Base-by-base conservation (phyloP, 495 filamentous ascomycete species). In the Neurospora sublineolata region DNA sequence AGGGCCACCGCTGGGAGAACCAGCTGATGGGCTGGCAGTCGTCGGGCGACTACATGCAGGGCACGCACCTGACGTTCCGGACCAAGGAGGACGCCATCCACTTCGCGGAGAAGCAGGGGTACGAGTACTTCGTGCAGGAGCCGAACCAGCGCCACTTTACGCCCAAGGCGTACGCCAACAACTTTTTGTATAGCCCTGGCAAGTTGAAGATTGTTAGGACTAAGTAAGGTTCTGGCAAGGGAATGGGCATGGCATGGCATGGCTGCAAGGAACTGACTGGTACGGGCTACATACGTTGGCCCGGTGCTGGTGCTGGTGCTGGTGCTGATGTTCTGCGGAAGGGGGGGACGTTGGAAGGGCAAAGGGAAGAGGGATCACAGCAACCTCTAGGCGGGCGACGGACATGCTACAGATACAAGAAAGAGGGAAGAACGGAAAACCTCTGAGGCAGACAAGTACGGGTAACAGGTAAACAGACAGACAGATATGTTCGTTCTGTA, bases 41-140 rank as follows among this genome's bases (percentile, higher is more conserved):
- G 8, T 96, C 93, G 67, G 95, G 87, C 27, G 95, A 99, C 82
- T 84, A 85, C 75, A 91, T 98, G 92, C 93, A 99, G 80, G 94
- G 93, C 76, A 95, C 93, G 72, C 86, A 91, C 80, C 80, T 99
- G 72, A 89, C 89, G 79, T 99, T 99, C 87, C 92, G 91, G 82
- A 86, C 84, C 69, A 98, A 97, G 86, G 94, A 99, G 80, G 94
- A 97, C 77, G 95, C 95, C 73, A 94, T 99, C 74, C 80, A 84
- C 20, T 99, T 99, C 77, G 95, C 95, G 23, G 91, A 97, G 84
- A 99, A 97, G 87, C 96, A 99, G 79, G 95, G 96, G 41, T 99
- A 98, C 79, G 94, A 98, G 78, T 99, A 97, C 81, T 97, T 97
- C 81, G 93, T 98, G 27, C 95, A 98, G 84, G 95, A 98, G 83